These are phyloP conservation scores for Deinandra increscens DNA, from an alignment of 129 eudicot genomes.

Conservation along the genomic window DNA sequence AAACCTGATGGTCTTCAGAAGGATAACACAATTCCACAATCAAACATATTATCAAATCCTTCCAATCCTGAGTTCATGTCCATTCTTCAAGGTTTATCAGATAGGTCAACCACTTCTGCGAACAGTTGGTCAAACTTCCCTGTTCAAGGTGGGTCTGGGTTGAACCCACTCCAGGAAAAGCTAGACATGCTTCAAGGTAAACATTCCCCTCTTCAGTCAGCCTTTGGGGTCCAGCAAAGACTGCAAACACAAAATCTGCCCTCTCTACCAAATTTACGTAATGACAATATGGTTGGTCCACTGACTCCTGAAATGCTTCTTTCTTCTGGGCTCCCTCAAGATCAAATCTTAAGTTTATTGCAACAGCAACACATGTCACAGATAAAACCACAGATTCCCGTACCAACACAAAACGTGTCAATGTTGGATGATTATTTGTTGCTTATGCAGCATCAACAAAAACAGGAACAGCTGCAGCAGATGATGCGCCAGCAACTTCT, in stretches of 20 bases:
- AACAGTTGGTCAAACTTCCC: constrained; percentile 70
- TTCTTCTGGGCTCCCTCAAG: constrained; percentile 66
- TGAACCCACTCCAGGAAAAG: constrained; percentile 50
- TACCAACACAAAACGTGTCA: constrained; percentile 60
- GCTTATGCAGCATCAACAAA: constrained; percentile 70
- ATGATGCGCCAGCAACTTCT: constrained; percentile 72
- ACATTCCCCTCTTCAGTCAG: constrained; percentile 51
- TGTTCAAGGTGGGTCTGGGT: constrained; percentile 47
- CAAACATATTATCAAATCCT: constrained; percentile 46
- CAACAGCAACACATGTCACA: constrained; percentile 79
- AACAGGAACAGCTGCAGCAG: constrained; percentile 66
- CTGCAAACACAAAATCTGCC: constrained; percentile 58
- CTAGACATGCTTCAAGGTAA: constrained; percentile 27
- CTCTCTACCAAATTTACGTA: constrained; percentile 34
- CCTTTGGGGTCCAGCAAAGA: constrained; percentile 56
- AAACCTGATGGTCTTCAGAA: constrained; percentile 41
- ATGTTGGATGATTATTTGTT: constrained; percentile 64
- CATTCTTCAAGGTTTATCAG: constrained; percentile 65
- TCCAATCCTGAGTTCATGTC: constrained; percentile 60
- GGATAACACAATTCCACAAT: constrained; percentile 45
- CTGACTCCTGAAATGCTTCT: constrained; percentile 58
- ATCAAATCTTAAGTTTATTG: constrained; percentile 60
- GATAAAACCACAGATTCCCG: constrained; percentile 57
- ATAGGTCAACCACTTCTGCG: constrained; percentile 43
- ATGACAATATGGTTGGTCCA: constrained; percentile 40